Evolutionary conservation across 2,329 filamentous ascomycete species (phyloP), one percentile per base, ranked within the genome.

Genomic region (Cladophialophora bantiana): DNA sequence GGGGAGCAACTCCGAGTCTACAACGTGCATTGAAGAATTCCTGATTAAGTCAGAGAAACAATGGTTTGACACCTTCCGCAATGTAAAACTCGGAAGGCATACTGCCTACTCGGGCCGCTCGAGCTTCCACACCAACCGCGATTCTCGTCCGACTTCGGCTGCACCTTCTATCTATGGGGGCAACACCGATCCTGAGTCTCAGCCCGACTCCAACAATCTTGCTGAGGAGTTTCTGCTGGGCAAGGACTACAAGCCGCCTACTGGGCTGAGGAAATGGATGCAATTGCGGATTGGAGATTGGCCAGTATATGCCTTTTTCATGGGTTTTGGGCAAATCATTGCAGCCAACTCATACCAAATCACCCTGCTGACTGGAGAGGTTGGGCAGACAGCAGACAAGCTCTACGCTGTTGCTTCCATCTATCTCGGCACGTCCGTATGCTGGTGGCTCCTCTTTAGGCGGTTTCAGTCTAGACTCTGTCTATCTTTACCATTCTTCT

Each of bases 261-360:
- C 80, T 0, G 85, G 86, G 5, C 69, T 88, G 6, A 83, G 80
- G 69, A 85, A 86, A 66, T 77, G 83, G 71, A 82, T 89, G 77
- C 81, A 85, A 67, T 78, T 83, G 64, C 85, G 86, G 40, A 75
- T 89, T 62, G 85, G 85, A n/a, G 86, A 88, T 71, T 89, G 87
- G 87, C 88, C 87, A 0, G 74, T 89, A 6, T 89, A 89, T 74
- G 84, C 85, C 3, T 81, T 89, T 67, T 80, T 89, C 55, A 82
- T 89, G 18, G 86, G 86, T 7, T 80, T 88, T 40, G 85, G 86
- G 26, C 87, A 89, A 72, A 86, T 89, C 67, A 85, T 89, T 58
- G 86, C 88, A 1, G 85, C 86, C 64, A 89, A 89, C 76, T 89
- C 86, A 0, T 89, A 89, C 76, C 88, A 90, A 73, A 86, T 90